Base-by-base conservation (phyloP, 306 rosid genomes). In the Rubus idaeus region DNA sequence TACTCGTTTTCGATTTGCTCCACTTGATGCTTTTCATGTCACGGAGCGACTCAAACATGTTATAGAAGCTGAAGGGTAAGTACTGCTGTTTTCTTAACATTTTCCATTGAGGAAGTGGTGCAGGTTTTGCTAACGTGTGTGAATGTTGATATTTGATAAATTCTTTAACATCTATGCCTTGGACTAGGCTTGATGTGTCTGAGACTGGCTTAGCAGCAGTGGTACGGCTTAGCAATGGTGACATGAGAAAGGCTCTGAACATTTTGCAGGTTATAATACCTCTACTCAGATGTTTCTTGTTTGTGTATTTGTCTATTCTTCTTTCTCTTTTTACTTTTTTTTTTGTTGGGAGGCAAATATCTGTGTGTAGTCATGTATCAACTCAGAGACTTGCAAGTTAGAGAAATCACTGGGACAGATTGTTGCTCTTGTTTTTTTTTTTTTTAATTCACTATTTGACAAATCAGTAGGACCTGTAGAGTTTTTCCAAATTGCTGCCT, bases 1-100 rank as follows among this genome's bases (percentile, higher is more conserved):
- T 80, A 92, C 99, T 66, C 92, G 94, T 62, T 96, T 96, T 66
- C 93, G 99, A 71, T 95, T 95, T 89, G 97, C 99, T 71, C 99
- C 99, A 40, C 99, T 92, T 49, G 97, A 92, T 53, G 78, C 86
- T n/a, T 81, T 89, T 72, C 97, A 95, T 85, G 93, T 95, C 75
- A 83, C 90, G 37, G 96, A 88, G 69, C 90, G 98, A 77, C 86
- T 95, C 86, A 89, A 79, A 82, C 94, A 91, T 84, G 93, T 95
- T 55, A 86, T 92, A 64, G 85, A 89, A 65, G 87, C 96, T 81
- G 98, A 92, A 88, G 85, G 89, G 99, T 86, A 79, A 68, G 86
- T 35, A 71, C 57, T 56, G 6, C 72, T 50, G 67, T 44, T 78
- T 65, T 70, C 18, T 67, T 71, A 44, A 55, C n/a, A 10, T 39